A percentile compares a stretch with the other conserved stretches of the same genome.
Conservation (phyloP, 306 rosid genomes). For the Rubus parviflorus region DNA sequence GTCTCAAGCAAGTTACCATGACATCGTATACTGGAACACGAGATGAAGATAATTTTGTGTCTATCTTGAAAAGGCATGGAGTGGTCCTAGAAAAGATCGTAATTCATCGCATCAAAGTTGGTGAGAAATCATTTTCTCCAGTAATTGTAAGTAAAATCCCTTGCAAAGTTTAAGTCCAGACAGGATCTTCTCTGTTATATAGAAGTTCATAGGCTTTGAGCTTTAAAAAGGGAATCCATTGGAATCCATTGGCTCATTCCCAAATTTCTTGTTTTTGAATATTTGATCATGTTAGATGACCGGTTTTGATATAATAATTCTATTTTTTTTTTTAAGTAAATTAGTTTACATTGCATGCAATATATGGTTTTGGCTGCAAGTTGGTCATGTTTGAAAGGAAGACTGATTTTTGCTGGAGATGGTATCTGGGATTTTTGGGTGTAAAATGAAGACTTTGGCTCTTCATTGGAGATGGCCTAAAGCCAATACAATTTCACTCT, state of each 20-base stretch:
- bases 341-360: neutral
- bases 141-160: neutral
- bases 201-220: neutral
- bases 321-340: neutral
- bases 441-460: no score
- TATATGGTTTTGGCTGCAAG: neutral
- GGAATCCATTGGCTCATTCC: neutral
- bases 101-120: neutral
- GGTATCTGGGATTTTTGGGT: no score
- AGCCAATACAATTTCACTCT: no score
- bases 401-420: no score
- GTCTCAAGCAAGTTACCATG: conserved; percentile 19
- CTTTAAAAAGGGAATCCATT: neutral
- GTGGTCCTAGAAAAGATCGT: conserved; percentile 15
- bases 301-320: neutral
- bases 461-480: no score
- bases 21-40: neutral
- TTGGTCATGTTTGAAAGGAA: neutral
- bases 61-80: neutral
- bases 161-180: neutral
- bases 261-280: neutral
- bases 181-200: neutral
- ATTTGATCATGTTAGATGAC: neutral
- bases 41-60: conserved; percentile 4
- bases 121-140: neutral